Base-by-base conservation (phyloP, 2,329 filamentous ascomycete genomes). In the Grosmannia clavigera region DNA sequence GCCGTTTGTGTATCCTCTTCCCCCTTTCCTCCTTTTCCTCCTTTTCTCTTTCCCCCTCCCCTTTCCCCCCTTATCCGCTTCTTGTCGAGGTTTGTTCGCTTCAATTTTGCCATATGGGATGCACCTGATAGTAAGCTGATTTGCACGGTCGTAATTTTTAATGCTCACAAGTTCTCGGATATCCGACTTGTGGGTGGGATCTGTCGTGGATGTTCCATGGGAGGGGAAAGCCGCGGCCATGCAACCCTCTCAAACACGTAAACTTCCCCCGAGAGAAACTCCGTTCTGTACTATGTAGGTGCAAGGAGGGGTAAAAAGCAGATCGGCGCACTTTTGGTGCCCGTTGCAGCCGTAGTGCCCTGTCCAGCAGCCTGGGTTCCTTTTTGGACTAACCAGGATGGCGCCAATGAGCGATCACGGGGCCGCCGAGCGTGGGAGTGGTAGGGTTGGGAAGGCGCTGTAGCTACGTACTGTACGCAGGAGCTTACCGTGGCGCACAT, bases 201-300 rank as follows among this genome's bases (percentile, higher is more conserved):
- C 14, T 53, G 29, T 27, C 51, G 14, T 53, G 51, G 46, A 48
- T 25, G 25, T n/a, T 2, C n/a, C n/a, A 11, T 9, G 5, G 46
- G 19, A 10, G 46, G 48, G n/a, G 22, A 7, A 31, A 25, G 22
- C 1, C n/a, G n/a, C 22, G 48, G 22, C 22, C 48, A 40, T 51
- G 22, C 12, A 27, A 51, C 22, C 46, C 48, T 25, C 48, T 25
- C 2, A 29, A 51, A 27, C 12, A 10, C n/a, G 16, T 25, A 40
- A 55, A 56, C 35, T 46, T 56, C n/a, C 55, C 38, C 55, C 55
- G 55, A 56, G 55, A 56, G 38, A 46, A 43, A 56, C 55, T 56
- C 55, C 55, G 55, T 43, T 14, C 14, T 40, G n/a, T 16, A 53
- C 29, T 14, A 5, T 40, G n/a, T 16, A 53, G 51, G 38, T 40